Conservation (phyloP, 768 basidiomycete species). For the Mrakia hoshinonis region DNA sequence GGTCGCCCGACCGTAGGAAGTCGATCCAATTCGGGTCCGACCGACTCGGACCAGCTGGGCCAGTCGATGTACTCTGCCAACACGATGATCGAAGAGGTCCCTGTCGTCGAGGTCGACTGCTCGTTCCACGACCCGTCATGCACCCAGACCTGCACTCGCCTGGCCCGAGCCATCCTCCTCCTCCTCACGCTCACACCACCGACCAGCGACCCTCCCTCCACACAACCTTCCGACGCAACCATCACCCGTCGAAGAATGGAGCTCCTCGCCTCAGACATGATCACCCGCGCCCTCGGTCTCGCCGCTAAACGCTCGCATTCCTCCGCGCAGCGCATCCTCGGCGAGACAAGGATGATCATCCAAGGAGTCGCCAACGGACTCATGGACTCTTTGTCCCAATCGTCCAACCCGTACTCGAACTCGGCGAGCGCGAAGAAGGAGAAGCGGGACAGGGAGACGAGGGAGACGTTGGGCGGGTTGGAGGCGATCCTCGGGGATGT, state of each 20-base stretch:
- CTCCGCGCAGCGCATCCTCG: slow-evolving; percentile 82
- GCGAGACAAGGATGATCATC: slow-evolving; percentile 83
- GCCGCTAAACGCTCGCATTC: slow-evolving; percentile 83
- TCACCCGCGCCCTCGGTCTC: slow-evolving; percentile 83
- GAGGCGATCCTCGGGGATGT: slow-evolving; percentile 79
- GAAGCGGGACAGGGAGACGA: slow-evolving; percentile 65
- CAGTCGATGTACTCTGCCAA: slow-evolving; percentile 65
- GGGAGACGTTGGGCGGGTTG: slow-evolving; percentile 68
- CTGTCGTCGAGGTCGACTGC: slow-evolving; percentile 90
- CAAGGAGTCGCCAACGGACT: slow-evolving; percentile 81
- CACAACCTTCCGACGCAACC: slow-evolving; percentile 43
- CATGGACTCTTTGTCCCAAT: slow-evolving; percentile 55
- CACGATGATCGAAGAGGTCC: slow-evolving; percentile 93
- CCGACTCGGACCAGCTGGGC: slow-evolving; percentile 15
- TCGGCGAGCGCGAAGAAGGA: slow-evolving; percentile 50
- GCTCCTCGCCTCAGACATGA: slow-evolving; percentile 92
- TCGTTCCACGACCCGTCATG: slow-evolving; percentile 88
- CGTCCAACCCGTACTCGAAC: slow-evolving; percentile 32
- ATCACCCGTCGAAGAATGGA: slow-evolving; percentile 95
- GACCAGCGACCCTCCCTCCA: slow-evolving; percentile 34
- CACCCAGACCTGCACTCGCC: slow-evolving; percentile 69
- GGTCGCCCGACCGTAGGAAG: slow-evolving; percentile 5
- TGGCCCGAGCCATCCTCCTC: slow-evolving; percentile 87
- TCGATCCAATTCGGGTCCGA: neutral
- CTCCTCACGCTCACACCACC: slow-evolving; percentile 79